Percentiles rank a stretch among this genome's conserved stretches.
These are phyloP conservation scores for Fraxinus baroniana DNA, from an alignment of 305 asterid species.

Conservation along the genomic window DNA sequence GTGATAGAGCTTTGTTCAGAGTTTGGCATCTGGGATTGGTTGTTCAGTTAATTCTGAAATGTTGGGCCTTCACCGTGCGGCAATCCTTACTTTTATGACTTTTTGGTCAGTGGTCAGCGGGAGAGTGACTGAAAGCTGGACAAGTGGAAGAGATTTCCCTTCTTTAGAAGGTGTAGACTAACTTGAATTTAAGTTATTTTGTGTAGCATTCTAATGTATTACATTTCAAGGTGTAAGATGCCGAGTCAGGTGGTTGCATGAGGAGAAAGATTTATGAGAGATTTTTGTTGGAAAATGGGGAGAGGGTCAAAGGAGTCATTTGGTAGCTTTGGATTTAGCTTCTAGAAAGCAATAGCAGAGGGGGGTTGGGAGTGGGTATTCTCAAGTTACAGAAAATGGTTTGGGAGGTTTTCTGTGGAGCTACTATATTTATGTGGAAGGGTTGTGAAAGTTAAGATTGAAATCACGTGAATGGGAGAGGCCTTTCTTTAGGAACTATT, in stretches of 20 bases:
- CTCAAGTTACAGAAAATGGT: not conserved
- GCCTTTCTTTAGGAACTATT: not conserved
- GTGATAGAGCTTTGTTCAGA: not conserved
- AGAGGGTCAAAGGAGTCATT: not conserved
- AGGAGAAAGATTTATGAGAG: not conserved
- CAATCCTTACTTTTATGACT: not conserved
- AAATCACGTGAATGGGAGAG: not conserved
- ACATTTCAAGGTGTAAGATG: not conserved
- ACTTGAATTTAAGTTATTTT: not conserved
- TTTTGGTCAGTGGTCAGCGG: not conserved
- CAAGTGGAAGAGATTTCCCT: not conserved
- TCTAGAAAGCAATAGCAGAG: not conserved
- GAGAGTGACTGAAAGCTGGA: not conserved
- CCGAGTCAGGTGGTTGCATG: not conserved
- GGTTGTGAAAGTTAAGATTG: not conserved
- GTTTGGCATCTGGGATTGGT: not conserved
- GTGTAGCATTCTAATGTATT: not conserved
- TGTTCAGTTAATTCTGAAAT: not conserved
- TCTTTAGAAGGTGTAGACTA: not conserved
- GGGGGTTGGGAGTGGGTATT: not conserved
- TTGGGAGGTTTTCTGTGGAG: not conserved
- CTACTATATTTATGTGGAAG: not conserved
- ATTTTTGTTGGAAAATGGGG: not conserved
- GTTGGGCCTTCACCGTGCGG: not conserved
- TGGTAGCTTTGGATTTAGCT: not conserved